A percentile compares a stretch with the other conserved stretches of the same genome.
Evolutionary conservation across 169 alveolate genomes (phyloP).

Genomic region (Plasmodium adleri): DNA sequence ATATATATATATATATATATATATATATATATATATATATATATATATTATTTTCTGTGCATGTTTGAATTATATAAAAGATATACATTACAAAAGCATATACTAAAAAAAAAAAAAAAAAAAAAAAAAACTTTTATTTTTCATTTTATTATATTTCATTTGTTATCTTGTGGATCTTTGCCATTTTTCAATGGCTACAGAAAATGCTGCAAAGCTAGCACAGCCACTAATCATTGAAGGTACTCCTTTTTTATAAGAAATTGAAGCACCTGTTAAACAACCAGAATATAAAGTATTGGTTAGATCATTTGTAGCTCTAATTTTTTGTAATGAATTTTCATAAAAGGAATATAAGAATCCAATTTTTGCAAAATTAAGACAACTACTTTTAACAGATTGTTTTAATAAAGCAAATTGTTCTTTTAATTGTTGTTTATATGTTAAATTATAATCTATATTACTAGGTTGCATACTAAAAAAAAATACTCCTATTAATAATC

Average conservation of each 20-base stretch:
- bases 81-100: neutral
- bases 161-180: slow-evolving; percentile 49
- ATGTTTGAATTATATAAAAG: neutral
- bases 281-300: slow-evolving; percentile 84
- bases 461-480: slow-evolving; percentile 70
- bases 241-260: slow-evolving; percentile 82
- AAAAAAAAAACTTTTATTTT: neutral
- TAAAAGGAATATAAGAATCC: slow-evolving; percentile 49
- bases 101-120: neutral
- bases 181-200: slow-evolving; percentile 79
- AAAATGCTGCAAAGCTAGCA: slow-evolving; percentile 85
- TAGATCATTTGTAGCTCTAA: slow-evolving; percentile 81
- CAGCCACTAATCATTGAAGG: slow-evolving; percentile 81
- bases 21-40: no score
- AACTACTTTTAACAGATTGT: slow-evolving; percentile 60
- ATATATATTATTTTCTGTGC: neutral
- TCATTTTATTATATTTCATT: neutral
- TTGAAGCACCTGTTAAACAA: slow-evolving; percentile 84
- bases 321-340: slow-evolving; percentile 70
- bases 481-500: slow-evolving; percentile 47
- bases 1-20: no score
- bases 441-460: slow-evolving; percentile 67
- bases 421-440: slow-evolving; percentile 50
- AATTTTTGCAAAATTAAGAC: slow-evolving; percentile 51
- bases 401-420: slow-evolving; percentile 65